phyloP scores from a whole-genome alignment of 352 stramenopile species.

The Blastocystis sp. region DNA sequence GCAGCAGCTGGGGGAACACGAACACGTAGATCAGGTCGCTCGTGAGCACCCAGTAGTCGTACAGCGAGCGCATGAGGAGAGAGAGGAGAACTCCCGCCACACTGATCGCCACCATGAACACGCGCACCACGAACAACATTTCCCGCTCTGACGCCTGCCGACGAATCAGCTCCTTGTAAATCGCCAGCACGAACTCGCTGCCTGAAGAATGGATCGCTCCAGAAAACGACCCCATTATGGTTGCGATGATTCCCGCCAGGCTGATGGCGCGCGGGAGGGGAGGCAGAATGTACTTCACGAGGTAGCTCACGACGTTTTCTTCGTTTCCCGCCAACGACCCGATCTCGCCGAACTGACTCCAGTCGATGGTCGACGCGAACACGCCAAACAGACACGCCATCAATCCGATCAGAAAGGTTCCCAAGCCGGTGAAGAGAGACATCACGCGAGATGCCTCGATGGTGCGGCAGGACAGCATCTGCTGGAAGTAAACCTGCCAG shows the following conservation, averaged over 20 bases:
- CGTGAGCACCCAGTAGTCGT: constrained; percentile 3
- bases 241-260: neutral
- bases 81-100: neutral
- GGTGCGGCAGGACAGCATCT: constrained; percentile 38
- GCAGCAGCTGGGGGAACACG: constrained; percentile 36
- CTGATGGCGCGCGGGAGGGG: neutral
- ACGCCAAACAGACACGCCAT: constrained; percentile 24
- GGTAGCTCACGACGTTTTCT: neutral
- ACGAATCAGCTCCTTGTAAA: constrained; percentile 19
- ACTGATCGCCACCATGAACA: neutral
- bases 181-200: neutral
- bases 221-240: constrained; percentile 20
- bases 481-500: constrained; percentile 67
- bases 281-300: constrained; percentile 37
- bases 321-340: constrained; percentile 1
- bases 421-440: constrained; percentile 3
- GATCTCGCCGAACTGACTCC: neutral
- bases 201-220: constrained; percentile 10
- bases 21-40: constrained; percentile 9
- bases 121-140: neutral
- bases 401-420: constrained; percentile 8
- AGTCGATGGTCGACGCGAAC: constrained; percentile 18
- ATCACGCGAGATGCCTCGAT: constrained; percentile 13
- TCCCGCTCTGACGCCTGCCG: constrained; percentile 9
- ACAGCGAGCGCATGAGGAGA: neutral